Evolutionary conservation across 179 eudicot genomes (phyloP).

Genomic region (Camellia oleifera): DNA sequence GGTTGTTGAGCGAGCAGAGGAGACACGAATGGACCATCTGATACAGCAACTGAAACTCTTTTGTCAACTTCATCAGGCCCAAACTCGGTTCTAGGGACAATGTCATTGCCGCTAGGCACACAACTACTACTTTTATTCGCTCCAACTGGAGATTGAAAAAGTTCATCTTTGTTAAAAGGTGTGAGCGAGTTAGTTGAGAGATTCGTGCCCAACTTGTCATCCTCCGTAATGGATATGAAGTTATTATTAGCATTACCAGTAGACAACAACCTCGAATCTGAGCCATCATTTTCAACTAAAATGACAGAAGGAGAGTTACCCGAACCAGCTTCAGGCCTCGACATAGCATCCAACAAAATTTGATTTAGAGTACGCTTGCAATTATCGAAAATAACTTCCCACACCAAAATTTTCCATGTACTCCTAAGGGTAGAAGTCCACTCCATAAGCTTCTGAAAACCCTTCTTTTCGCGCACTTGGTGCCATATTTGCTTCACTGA

Average conservation of each 20-base stretch:
- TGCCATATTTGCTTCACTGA: slow-evolving; percentile 86
- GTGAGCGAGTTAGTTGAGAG: background rate
- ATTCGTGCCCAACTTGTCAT: background rate
- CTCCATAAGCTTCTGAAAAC: slow-evolving; percentile 41
- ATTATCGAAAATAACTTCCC: slow-evolving; percentile 42
- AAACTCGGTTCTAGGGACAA: slow-evolving; percentile 34
- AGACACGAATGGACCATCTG: background rate
- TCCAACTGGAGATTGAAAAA: background rate
- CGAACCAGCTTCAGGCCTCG: slow-evolving; percentile 20
- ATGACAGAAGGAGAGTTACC: slow-evolving; percentile 19
- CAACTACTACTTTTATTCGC: slow-evolving; percentile 1
- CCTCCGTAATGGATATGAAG: background rate
- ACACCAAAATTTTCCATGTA: slow-evolving; percentile 51
- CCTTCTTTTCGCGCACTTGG: slow-evolving; percentile 47
- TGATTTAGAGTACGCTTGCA: slow-evolving; percentile 33
- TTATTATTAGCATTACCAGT: background rate
- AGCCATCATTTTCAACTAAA: slow-evolving; percentile 13
- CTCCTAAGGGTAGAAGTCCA: slow-evolving; percentile 49
- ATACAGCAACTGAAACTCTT: slow-evolving; percentile 9
- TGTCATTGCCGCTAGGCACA: slow-evolving; percentile 26
- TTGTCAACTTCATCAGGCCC: slow-evolving; percentile 41
- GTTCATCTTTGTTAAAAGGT: slow-evolving; percentile 15
- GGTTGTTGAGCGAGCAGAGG: slow-evolving; percentile 7
- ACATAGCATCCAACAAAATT: slow-evolving; percentile 25
- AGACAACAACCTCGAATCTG: slow-evolving; percentile 7